phyloP scores from a whole-genome alignment of 2,329 filamentous ascomycete genomes.

The Alternaria ethzedia region DNA sequence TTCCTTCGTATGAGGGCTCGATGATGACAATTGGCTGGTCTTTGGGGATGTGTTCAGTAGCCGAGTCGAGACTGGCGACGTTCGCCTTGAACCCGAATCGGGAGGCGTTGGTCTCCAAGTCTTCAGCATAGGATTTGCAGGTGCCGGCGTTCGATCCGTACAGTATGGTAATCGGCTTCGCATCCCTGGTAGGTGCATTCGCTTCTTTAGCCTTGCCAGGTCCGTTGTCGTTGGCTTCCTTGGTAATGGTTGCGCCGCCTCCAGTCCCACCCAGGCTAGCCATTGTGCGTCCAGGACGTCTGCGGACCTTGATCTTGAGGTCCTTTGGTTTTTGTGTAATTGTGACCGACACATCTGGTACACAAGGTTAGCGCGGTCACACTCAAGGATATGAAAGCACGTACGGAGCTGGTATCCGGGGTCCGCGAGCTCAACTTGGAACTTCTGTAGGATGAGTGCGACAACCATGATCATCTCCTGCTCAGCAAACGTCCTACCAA shows the following conservation, averaged over 20 bases:
- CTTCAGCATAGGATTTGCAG: slow-evolving; percentile 72
- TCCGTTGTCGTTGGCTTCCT: neutral
- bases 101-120: slow-evolving; percentile 65
- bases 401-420: slow-evolving; percentile 61
- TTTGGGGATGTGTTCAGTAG: slow-evolving; percentile 65
- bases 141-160: slow-evolving; percentile 80
- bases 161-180: slow-evolving; percentile 66
- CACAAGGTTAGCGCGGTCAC: neutral
- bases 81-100: slow-evolving; percentile 59
- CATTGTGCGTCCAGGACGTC: slow-evolving; percentile 11
- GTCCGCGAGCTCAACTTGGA: slow-evolving; percentile 69
- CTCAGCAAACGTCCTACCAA: slow-evolving; percentile 76
- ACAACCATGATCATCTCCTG: slow-evolving; percentile 61
- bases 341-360: slow-evolving; percentile 3
- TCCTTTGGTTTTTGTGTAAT: slow-evolving; percentile 12
- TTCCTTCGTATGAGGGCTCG: slow-evolving; percentile 75
- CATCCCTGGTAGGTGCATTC: slow-evolving; percentile 1
- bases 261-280: neutral
- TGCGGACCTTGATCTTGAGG: slow-evolving; percentile 9
- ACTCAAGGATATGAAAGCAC: neutral
- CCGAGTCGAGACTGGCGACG: slow-evolving; percentile 64
- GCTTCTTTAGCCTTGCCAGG: neutral
- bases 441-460: slow-evolving; percentile 67
- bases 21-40: slow-evolving; percentile 70
- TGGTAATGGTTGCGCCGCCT: neutral